phyloP scores from a whole-genome alignment of 2,329 filamentous ascomycete species.

The Monascus ruber region DNA sequence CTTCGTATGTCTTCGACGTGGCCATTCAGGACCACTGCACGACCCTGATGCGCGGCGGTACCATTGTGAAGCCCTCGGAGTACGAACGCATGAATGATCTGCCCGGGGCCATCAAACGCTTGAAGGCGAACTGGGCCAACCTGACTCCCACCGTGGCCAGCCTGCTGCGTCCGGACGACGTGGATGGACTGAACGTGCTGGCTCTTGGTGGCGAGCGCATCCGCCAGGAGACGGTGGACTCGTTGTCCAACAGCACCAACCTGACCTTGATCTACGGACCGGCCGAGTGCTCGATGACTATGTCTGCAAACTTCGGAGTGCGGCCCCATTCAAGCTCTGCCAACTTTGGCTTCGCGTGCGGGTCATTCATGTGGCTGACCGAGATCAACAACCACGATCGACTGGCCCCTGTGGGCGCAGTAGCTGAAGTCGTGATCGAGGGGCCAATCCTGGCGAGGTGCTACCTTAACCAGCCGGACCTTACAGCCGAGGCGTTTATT shows the following conservation, averaged over 20 bases:
- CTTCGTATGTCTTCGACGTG: constrained; percentile 17
- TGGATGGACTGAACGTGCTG: constrained; percentile 9
- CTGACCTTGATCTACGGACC: constrained; percentile 3
- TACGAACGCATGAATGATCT: constrained; percentile 3
- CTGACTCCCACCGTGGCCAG: constrained; percentile 11
- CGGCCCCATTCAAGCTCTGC: constrained; percentile 6
- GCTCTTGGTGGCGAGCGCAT: constrained; percentile 8
- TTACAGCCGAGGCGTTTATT: constrained; percentile 15
- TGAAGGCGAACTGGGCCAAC: constrained; percentile 7
- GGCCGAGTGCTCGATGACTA: constrained; percentile 4
- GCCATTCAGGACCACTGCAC: constrained; percentile 4
- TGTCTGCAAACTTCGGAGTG: constrained; percentile 2
- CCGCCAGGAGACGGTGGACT: not conserved
- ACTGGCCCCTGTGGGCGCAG: constrained; percentile 5
- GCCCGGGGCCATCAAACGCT: not conserved
- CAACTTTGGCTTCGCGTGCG: constrained; percentile 8
- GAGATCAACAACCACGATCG: constrained; percentile 8
- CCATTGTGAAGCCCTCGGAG: constrained; percentile 6
- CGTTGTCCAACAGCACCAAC: not conserved
- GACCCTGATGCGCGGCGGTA: constrained; percentile 5
- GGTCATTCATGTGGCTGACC: constrained; percentile 10
- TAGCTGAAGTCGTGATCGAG: constrained; percentile 34
- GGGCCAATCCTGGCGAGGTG: constrained; percentile 30
- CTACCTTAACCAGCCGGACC: constrained; percentile 21
- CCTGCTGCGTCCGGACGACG: constrained; percentile 6